Conservation (phyloP, 148 eudicot genomes). For the Cornus suecica region DNA sequence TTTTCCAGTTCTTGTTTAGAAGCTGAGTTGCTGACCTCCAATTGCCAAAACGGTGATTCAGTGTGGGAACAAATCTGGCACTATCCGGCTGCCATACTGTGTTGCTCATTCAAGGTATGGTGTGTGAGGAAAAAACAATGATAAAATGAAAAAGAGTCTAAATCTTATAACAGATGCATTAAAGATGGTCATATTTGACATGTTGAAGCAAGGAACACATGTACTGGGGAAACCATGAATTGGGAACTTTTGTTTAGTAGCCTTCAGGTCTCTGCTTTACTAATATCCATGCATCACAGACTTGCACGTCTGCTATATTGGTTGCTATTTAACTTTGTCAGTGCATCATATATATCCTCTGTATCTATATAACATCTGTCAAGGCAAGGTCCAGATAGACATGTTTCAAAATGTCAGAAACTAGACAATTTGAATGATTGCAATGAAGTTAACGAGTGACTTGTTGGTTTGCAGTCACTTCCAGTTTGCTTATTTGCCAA, state of each 20-base stretch:
- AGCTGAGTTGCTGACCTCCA: constrained; percentile 1
- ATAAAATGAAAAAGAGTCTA: not conserved
- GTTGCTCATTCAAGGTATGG: constrained; percentile 8
- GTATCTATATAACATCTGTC: not conserved
- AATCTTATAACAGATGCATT: not conserved
- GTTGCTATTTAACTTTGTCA: too few relatives aligned
- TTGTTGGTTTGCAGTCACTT: constrained; percentile 7
- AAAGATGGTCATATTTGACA: not conserved
- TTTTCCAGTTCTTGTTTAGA: constrained; percentile 2
- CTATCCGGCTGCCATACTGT: not conserved
- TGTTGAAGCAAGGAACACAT: not conserved
- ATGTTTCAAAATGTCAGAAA: not conserved
- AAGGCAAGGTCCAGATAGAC: not conserved
- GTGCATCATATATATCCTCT: not conserved
- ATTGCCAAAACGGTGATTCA: constrained; percentile 1
- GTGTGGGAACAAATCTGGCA: constrained; percentile 7
- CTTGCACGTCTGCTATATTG: too few relatives aligned
- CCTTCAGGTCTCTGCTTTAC: not conserved
- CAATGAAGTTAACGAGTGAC: not conserved
- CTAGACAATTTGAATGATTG: not conserved
- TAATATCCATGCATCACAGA: too few relatives aligned
- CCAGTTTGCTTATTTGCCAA: constrained; percentile 10
- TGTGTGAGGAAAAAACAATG: too few relatives aligned
- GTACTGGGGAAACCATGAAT: not conserved
- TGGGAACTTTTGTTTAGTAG: not conserved